phyloP scores from a whole-genome alignment of 1,284 basidiomycete genomes.

The Spongispora temasekensis region DNA sequence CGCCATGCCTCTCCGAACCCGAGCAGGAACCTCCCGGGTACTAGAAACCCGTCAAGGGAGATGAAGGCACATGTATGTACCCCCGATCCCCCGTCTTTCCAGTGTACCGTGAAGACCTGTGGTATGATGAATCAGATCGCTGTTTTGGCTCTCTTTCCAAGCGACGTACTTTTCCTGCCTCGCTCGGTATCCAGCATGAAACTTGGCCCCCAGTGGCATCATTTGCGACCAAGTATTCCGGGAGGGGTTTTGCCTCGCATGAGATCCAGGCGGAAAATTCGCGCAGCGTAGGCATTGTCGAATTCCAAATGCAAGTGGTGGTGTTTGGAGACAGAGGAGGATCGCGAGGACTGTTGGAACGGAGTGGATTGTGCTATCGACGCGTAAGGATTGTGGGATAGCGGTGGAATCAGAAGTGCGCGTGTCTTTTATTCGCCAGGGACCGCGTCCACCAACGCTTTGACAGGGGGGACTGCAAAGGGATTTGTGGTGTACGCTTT shows the following conservation, averaged over 20 bases:
- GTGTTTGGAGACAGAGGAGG: not conserved
- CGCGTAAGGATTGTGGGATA: too few relatives aligned
- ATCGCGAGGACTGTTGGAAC: slow-evolving; percentile 1
- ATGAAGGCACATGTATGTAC: slow-evolving; percentile 59
- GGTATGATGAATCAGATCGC: slow-evolving; percentile 7
- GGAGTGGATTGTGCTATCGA: too few relatives aligned
- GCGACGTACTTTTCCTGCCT: slow-evolving; percentile 50
- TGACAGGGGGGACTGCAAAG: too few relatives aligned
- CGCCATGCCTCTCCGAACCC: slow-evolving; percentile 53
- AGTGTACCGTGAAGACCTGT: slow-evolving; percentile 58
- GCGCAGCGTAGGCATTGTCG: slow-evolving; percentile 50
- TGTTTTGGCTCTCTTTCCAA: not conserved
- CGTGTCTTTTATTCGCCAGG: too few relatives aligned
- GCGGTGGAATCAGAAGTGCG: too few relatives aligned
- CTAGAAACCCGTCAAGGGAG: slow-evolving; percentile 55
- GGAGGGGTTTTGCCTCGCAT: slow-evolving; percentile 46
- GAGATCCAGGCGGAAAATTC: slow-evolving; percentile 69
- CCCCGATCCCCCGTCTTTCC: slow-evolving; percentile 57
- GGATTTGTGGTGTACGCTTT: too few relatives aligned
- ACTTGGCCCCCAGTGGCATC: slow-evolving; percentile 46
- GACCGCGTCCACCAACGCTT: too few relatives aligned
- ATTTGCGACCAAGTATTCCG: slow-evolving; percentile 52
- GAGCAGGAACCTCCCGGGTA: slow-evolving; percentile 59
- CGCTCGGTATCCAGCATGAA: slow-evolving; percentile 66
- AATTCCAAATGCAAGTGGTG: not conserved